phyloP scores from a whole-genome alignment of 306 rosid genomes.

The Herpetospermum pedunculosum region DNA sequence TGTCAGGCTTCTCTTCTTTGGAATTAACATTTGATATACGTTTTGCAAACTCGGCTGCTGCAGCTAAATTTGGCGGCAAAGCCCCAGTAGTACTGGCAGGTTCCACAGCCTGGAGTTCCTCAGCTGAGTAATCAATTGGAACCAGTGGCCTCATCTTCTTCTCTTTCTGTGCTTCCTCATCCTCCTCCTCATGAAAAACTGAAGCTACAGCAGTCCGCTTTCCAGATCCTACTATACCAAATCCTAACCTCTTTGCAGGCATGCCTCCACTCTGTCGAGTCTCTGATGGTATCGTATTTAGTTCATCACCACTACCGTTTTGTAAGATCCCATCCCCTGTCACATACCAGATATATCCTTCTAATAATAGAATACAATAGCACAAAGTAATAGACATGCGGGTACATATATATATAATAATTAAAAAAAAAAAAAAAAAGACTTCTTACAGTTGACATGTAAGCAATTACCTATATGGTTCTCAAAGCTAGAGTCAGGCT shows the following conservation, averaged over 20 bases:
- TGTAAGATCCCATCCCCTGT: slow-evolving; percentile 46
- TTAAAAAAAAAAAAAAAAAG: not conserved
- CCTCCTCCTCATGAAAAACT: slow-evolving; percentile 89
- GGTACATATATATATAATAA: no score
- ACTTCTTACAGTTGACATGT: not conserved
- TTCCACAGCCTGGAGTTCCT: slow-evolving; percentile 87
- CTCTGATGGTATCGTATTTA: slow-evolving; percentile 40
- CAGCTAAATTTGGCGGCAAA: slow-evolving; percentile 75
- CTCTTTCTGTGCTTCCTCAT: slow-evolving; percentile 87
- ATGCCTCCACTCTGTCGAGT: slow-evolving; percentile 45
- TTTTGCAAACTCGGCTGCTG: slow-evolving; percentile 98
- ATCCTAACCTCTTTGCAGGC: slow-evolving; percentile 82
- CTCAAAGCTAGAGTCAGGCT: slow-evolving; percentile 35
- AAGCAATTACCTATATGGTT: slow-evolving; percentile 36
- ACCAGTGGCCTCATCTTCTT: slow-evolving; percentile 97
- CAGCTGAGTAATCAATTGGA: slow-evolving; percentile 96
- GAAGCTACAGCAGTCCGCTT: slow-evolving; percentile 88
- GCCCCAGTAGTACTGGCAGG: slow-evolving; percentile 48
- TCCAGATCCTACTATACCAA: slow-evolving; percentile 92
- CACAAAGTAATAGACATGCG: not conserved
- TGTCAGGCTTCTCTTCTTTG: slow-evolving; percentile 67
- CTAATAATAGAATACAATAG: slow-evolving; percentile 4
- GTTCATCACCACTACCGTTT: slow-evolving; percentile 46
- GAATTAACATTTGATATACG: slow-evolving; percentile 62
- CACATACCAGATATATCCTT: slow-evolving; percentile 10